A percentile compares a stretch with the other conserved stretches of the same genome.
Evolutionary conservation across 192 early-diverging fungal genomes (phyloP).

Genomic region (Linnemannia exigua): DNA sequence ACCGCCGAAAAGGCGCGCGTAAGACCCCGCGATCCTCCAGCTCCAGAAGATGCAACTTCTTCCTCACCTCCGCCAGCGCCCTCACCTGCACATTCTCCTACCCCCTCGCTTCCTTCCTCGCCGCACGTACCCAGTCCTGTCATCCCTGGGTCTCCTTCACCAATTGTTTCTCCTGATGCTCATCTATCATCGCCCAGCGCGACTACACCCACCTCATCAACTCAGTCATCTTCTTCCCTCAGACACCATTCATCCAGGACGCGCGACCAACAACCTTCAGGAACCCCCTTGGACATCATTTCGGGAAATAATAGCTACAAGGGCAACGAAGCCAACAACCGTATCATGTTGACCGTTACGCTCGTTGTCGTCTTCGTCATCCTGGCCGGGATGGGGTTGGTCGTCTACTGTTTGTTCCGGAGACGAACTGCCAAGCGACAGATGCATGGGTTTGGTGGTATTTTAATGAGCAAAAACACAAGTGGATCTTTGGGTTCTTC

Average conservation of each 20-base stretch:
- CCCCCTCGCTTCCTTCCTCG: neutral
- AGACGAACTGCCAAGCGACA: slow-evolving; percentile 24
- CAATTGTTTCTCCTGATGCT: neutral
- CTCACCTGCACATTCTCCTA: neutral
- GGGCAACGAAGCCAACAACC: neutral
- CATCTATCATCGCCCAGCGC: neutral
- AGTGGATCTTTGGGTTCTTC: slow-evolving; percentile 5
- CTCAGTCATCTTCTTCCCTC: neutral
- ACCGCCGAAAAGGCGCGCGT: neutral
- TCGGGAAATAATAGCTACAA: slow-evolving; percentile 3
- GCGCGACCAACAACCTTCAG: neutral
- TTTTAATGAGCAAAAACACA: neutral
- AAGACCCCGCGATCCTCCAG: neutral
- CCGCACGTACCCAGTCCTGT: neutral
- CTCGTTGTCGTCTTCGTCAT: slow-evolving; percentile 36
- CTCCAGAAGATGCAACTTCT: neutral
- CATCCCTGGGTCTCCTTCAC: neutral
- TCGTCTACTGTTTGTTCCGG: slow-evolving; percentile 35
- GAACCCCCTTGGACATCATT: neutral
- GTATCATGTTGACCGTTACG: slow-evolving; percentile 30
- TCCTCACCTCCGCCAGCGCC: neutral
- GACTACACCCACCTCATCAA: neutral
- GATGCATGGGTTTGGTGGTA: slow-evolving; percentile 8
- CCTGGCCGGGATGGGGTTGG: slow-evolving; percentile 28
- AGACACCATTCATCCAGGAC: neutral